Percentiles rank a stretch among this genome's conserved stretches.
Evolutionary conservation across 805 yeast genomes (phyloP).

Genomic region (Candida chilensis): DNA sequence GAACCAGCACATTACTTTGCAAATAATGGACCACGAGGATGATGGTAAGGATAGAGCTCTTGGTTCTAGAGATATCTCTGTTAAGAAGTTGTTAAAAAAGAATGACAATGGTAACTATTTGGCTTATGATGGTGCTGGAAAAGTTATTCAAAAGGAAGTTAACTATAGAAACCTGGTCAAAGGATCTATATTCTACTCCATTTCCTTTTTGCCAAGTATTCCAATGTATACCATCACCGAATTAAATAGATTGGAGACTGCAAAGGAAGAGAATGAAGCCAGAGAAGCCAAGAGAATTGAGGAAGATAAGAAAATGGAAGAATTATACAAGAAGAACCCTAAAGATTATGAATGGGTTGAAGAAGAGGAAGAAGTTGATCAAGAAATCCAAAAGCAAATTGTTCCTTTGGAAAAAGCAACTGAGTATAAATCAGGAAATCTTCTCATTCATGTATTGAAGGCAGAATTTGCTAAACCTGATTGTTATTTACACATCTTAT

Average conservation of each 20-base stretch:
- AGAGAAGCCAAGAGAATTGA: slow-evolving; percentile 26
- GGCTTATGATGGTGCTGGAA: slow-evolving; percentile 43
- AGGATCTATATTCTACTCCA: slow-evolving; percentile 43
- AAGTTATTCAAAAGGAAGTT: slow-evolving; percentile 31
- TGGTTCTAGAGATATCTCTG: slow-evolving; percentile 46
- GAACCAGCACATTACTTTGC: slow-evolving; percentile 48
- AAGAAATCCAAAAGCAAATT: slow-evolving; percentile 31
- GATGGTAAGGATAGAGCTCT: slow-evolving; percentile 54
- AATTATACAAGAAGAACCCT: slow-evolving; percentile 47
- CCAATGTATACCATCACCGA: slow-evolving; percentile 58
- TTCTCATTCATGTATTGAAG: slow-evolving; percentile 41
- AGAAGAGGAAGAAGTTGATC: slow-evolving; percentile 28
- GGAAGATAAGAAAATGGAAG: slow-evolving; percentile 39
- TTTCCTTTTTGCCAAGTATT: slow-evolving; percentile 57
- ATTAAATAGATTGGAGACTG: slow-evolving; percentile 32
- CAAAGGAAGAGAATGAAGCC: slow-evolving; percentile 23
- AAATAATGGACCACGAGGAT: slow-evolving; percentile 59
- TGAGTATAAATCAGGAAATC: slow-evolving; percentile 51
- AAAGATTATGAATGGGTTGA: slow-evolving; percentile 57
- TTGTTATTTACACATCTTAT: slow-evolving; percentile 43
- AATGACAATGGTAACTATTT: slow-evolving; percentile 35
- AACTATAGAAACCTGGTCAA: slow-evolving; percentile 24
- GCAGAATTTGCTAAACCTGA: slow-evolving; percentile 43
- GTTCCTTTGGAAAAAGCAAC: slow-evolving; percentile 44
- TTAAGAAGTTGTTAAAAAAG: slow-evolving; percentile 38